Conservation (phyloP, 2,329 filamentous ascomycete species). For the Colletotrichum theobromicola region DNA sequence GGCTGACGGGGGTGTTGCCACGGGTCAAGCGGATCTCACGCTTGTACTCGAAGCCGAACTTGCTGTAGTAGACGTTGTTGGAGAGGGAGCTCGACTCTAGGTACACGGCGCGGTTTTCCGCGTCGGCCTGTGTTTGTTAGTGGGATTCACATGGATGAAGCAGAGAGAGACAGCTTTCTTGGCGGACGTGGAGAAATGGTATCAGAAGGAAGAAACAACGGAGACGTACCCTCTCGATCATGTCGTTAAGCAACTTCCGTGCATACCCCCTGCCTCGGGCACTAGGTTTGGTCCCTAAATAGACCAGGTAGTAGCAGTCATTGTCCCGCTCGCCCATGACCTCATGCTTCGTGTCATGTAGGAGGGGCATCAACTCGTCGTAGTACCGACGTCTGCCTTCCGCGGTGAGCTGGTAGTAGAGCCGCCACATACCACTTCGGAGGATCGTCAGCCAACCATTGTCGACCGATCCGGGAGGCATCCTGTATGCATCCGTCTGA, state of each 20-base stretch:
- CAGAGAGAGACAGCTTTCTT: neutral
- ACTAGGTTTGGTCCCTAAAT: slow-evolving; percentile 76
- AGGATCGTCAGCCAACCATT: slow-evolving; percentile 76
- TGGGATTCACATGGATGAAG: neutral
- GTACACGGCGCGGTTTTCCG: slow-evolving; percentile 72
- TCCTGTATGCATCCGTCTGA: slow-evolving; percentile 51
- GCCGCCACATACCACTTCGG: slow-evolving; percentile 78
- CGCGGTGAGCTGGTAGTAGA: slow-evolving; percentile 74
- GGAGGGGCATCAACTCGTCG: slow-evolving; percentile 75
- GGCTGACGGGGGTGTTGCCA: slow-evolving; percentile 61
- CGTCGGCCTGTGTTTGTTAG: slow-evolving; percentile 61
- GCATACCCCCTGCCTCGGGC: slow-evolving; percentile 77
- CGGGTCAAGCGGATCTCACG: slow-evolving; percentile 68
- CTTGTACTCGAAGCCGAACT: slow-evolving; percentile 74
- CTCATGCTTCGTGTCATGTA: slow-evolving; percentile 74
- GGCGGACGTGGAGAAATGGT: neutral
- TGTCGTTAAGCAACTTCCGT: slow-evolving; percentile 71
- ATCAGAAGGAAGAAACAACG: slow-evolving; percentile 9
- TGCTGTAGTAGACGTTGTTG: slow-evolving; percentile 76
- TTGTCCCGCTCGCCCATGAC: slow-evolving; percentile 71
- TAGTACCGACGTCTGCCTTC: slow-evolving; percentile 80
- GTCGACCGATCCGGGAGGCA: slow-evolving; percentile 75
- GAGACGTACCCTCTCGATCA: slow-evolving; percentile 64
- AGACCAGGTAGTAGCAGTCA: slow-evolving; percentile 82
- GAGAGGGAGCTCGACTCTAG: slow-evolving; percentile 75